Evolutionary conservation across 2,329 filamentous ascomycete genomes (phyloP).

Genomic region (Sarocladium brachiariae): DNA sequence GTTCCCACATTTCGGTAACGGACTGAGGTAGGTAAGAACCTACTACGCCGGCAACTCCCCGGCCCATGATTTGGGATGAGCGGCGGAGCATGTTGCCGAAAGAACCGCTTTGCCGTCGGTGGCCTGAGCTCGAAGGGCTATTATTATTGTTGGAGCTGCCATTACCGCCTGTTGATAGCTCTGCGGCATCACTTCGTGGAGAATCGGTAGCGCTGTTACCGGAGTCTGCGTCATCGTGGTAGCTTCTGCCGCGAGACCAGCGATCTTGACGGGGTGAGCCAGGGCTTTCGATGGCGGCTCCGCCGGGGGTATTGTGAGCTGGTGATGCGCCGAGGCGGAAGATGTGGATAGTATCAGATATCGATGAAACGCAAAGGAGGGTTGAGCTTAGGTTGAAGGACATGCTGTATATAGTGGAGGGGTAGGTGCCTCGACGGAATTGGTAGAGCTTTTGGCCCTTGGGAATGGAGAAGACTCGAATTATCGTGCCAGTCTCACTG

Average conservation of each 20-base stretch:
- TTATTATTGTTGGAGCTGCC: neutral
- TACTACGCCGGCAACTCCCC: slow-evolving; percentile 79
- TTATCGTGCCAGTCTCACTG: slow-evolving; percentile 95
- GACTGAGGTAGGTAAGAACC: slow-evolving; percentile 89
- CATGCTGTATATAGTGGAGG: slow-evolving; percentile 96
- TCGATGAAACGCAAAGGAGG: slow-evolving; percentile 88
- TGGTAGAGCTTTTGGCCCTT: slow-evolving; percentile 90
- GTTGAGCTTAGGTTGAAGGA: slow-evolving; percentile 95
- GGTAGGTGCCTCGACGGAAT: slow-evolving; percentile 91
- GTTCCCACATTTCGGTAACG: slow-evolving; percentile 97
- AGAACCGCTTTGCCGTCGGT: slow-evolving; percentile 60
- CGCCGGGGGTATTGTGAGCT: slow-evolving; percentile 27
- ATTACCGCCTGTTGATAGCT: neutral
- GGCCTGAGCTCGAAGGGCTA: slow-evolving; percentile 20
- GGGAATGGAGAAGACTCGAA: slow-evolving; percentile 89
- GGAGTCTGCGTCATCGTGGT: slow-evolving; percentile 35
- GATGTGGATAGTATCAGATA: slow-evolving; percentile 93
- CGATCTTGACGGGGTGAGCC: slow-evolving; percentile 40
- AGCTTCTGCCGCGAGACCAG: slow-evolving; percentile 46
- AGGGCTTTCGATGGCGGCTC: slow-evolving; percentile 30
- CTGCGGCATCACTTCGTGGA: slow-evolving; percentile 38
- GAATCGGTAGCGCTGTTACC: slow-evolving; percentile 45
- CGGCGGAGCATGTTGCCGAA: slow-evolving; percentile 88
- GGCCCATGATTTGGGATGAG: slow-evolving; percentile 89
- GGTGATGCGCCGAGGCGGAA: slow-evolving; percentile 66